A percentile compares a stretch with the other conserved stretches of the same genome.
Evolutionary conservation across 2,329 filamentous ascomycete species (phyloP).

Genomic region (Cordyceps cateniannulata): DNA sequence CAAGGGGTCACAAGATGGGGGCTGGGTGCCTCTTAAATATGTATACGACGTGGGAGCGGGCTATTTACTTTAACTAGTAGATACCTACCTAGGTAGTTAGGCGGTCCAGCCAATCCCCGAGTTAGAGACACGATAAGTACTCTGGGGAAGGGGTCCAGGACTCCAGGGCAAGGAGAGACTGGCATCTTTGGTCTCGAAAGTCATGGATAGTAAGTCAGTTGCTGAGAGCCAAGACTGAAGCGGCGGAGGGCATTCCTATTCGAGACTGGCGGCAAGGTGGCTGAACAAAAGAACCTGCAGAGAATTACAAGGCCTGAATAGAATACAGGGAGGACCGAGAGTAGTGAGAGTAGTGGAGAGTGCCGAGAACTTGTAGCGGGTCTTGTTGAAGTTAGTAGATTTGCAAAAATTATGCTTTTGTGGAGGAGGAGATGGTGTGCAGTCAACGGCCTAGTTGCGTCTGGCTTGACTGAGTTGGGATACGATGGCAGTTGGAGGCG

Average conservation of each 20-base stretch:
- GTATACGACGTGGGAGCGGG: neutral
- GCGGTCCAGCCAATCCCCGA: neutral
- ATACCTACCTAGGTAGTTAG: too few species aligned
- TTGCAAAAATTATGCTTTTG: constrained; percentile 4
- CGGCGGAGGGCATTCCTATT: constrained; percentile 19
- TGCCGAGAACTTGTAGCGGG: constrained; percentile 6
- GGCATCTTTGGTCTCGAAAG: neutral
- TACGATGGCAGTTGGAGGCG: neutral
- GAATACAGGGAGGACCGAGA: neutral
- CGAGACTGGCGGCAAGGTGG: constrained; percentile 14
- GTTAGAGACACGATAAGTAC: constrained; percentile 3
- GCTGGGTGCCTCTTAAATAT: constrained; percentile 1
- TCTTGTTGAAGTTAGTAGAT: neutral
- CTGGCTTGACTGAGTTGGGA: neutral
- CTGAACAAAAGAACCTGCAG: constrained; percentile 17
- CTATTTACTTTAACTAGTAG: too few species aligned
- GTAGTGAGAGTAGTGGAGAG: neutral
- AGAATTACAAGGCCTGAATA: neutral
- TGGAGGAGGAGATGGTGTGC: constrained; percentile 6
- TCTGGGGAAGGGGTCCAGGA: constrained; percentile 10
- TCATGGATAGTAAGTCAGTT: neutral
- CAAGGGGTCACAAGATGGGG: neutral
- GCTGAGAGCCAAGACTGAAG: constrained; percentile 16
- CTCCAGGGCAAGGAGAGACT: neutral
- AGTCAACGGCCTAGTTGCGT: neutral